A percentile compares a stretch with the other conserved stretches of the same genome.
phyloP scores from a whole-genome alignment of 768 basidiomycete genomes.

The Lentinula sp. region DNA sequence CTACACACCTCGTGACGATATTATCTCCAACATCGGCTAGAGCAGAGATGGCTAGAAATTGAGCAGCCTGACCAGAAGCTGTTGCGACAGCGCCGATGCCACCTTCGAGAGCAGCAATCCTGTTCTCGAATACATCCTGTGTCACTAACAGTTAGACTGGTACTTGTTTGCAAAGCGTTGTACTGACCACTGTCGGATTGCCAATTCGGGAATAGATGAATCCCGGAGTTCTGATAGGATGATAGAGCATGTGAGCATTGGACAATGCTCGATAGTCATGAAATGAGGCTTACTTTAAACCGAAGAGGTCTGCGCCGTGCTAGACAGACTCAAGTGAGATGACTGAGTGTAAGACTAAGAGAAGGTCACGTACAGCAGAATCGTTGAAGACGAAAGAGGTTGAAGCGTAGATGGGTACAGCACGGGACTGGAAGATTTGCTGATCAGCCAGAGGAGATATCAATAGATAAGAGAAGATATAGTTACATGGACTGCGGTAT shows the following conservation, averaged over 20 bases:
- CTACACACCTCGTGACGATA: constrained; percentile 49
- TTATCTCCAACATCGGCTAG: constrained; percentile 56
- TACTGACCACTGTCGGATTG: constrained; percentile 54
- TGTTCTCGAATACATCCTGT: constrained; percentile 49
- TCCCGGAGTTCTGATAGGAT: constrained; percentile 36
- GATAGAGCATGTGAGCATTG: not conserved
- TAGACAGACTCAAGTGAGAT: constrained; percentile 15
- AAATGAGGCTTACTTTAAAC: constrained; percentile 33
- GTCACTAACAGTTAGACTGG: not conserved
- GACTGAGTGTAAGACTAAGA: not conserved
- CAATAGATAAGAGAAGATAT: not conserved
- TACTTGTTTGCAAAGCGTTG: not conserved
- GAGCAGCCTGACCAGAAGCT: constrained; percentile 57
- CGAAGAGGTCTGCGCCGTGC: constrained; percentile 73
- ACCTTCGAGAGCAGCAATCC: constrained; percentile 50
- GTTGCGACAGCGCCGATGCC: constrained; percentile 46
- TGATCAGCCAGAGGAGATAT: not conserved
- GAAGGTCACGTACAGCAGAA: constrained; percentile 40
- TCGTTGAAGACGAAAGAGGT: constrained; percentile 72
- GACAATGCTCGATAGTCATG: not conserved
- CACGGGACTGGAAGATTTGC: constrained; percentile 38
- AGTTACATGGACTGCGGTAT: constrained; percentile 45
- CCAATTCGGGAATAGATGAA: constrained; percentile 65
- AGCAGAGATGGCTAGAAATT: constrained; percentile 51
- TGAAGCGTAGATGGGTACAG: constrained; percentile 71